Evolutionary conservation across 2,329 filamentous ascomycete species (phyloP).

Genomic region (Ophiostoma fasciatum): DNA sequence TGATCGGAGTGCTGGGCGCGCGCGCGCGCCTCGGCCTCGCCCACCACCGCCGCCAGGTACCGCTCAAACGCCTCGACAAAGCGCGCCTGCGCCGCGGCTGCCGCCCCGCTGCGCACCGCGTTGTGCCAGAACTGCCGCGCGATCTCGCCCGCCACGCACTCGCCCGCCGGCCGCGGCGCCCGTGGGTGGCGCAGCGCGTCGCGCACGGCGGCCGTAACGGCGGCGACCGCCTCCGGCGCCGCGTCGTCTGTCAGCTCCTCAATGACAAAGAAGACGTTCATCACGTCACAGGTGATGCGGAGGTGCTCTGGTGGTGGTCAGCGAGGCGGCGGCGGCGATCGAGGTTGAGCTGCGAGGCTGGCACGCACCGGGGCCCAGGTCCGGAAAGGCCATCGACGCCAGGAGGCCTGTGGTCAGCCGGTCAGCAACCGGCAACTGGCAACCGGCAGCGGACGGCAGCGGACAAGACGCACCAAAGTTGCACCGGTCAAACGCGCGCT

Average conservation of each 20-base stretch:
- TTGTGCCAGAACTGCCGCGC: slow-evolving; percentile 16
- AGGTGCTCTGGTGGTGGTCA: slow-evolving; percentile 9
- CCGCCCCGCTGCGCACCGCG: slow-evolving; percentile 9
- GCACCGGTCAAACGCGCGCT: slow-evolving; percentile 12
- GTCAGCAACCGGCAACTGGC: too few species aligned
- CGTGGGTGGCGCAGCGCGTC: slow-evolving; percentile 12
- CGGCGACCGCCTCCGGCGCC: slow-evolving; percentile 1
- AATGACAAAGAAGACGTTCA: slow-evolving; percentile 17
- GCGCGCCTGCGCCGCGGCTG: slow-evolving; percentile 11
- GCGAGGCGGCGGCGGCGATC: too few species aligned
- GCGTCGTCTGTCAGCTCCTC: slow-evolving; percentile 14
- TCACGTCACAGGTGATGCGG: slow-evolving; percentile 12
- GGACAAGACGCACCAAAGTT: slow-evolving; percentile 12
- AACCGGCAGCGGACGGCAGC: too few species aligned
- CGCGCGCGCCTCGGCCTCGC: slow-evolving; percentile 14
- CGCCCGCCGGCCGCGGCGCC: slow-evolving; percentile 9
- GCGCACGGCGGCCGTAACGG: slow-evolving; percentile 8
- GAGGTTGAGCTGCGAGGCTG: too few species aligned
- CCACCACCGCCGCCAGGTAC: slow-evolving; percentile 14
- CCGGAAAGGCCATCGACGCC: neutral
- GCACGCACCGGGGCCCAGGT: neutral
- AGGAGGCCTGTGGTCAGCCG: slow-evolving; percentile 11
- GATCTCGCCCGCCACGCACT: slow-evolving; percentile 13
- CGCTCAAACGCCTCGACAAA: slow-evolving; percentile 14
- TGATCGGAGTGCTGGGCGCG: too few species aligned